Percentiles rank a stretch among this genome's conserved stretches.
Conservation (phyloP, 805 yeast species). For the Ogataea siamensis region DNA sequence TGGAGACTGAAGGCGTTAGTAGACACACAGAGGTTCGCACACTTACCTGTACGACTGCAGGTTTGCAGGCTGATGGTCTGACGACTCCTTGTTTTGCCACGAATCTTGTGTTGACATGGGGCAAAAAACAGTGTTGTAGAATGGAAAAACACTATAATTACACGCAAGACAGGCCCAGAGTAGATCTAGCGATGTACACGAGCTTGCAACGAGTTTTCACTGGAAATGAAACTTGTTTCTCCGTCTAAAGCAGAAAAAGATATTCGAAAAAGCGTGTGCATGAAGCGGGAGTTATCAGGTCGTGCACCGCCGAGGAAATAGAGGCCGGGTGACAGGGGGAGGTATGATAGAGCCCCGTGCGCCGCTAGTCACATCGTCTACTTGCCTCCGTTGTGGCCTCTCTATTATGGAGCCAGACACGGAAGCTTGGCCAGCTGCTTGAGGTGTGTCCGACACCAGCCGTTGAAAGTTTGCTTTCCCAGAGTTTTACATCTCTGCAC, state of each 20-base stretch:
- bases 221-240: conserved; percentile 9
- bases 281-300: conserved; percentile 15
- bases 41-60: conserved; percentile 16
- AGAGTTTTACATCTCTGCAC: conserved; percentile 10
- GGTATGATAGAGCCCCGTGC: too few species aligned
- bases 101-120: conserved; percentile 17
- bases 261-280: conserved; percentile 11
- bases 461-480: background rate
- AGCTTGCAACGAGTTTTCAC: conserved; percentile 4
- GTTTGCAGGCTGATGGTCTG: conserved; percentile 12
- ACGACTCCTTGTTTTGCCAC: conserved; percentile 15
- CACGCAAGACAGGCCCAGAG: conserved; percentile 7
- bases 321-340: conserved; percentile 16
- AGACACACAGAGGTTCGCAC: background rate
- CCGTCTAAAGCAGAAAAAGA: conserved; percentile 12
- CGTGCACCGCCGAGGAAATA: conserved; percentile 11
- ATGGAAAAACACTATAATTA: conserved; percentile 4
- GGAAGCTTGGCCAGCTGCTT: too few species aligned
- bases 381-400: too few species aligned
- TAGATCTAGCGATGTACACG: conserved; percentile 2
- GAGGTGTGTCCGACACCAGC: too few species aligned
- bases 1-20: conserved; percentile 44
- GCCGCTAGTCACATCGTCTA: too few species aligned
- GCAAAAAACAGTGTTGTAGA: conserved; percentile 1
- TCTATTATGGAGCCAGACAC: too few species aligned